These are phyloP conservation scores for Colletotrichum sp. DNA, from an alignment of 2,329 filamentous ascomycete genomes.

Conservation along the genomic window DNA sequence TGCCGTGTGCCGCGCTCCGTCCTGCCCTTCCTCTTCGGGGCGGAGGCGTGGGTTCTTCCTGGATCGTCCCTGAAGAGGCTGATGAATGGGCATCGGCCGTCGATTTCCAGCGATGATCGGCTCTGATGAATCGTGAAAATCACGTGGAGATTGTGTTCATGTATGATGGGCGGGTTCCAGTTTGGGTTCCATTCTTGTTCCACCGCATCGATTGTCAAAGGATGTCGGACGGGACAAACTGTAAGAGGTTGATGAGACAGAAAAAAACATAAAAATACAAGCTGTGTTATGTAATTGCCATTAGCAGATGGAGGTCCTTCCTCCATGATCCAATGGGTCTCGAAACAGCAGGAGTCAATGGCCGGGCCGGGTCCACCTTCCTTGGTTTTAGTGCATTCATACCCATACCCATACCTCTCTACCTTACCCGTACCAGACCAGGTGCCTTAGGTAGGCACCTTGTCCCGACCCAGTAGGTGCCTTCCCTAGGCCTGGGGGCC, in stretches of 20 bases:
- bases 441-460: background rate
- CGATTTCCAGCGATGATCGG: background rate
- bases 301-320: background rate
- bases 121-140: background rate
- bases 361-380: conserved; percentile 10
- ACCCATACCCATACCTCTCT: background rate
- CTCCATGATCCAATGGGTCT: background rate
- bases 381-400: background rate
- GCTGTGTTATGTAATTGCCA: background rate
- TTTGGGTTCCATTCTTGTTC: background rate
- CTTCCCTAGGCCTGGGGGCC: background rate
- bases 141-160: background rate
- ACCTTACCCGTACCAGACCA: background rate
- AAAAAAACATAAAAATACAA: background rate
- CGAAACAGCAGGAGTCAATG: conserved; percentile 18
- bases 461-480: background rate
- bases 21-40: background rate
- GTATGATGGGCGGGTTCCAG: background rate
- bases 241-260: background rate
- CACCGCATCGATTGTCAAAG: background rate
- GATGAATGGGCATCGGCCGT: background rate
- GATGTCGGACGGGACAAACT: background rate
- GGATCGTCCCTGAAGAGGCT: background rate
- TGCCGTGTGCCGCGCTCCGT: background rate
- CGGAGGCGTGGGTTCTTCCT: background rate